Evolutionary conservation across 2,329 filamentous ascomycete genomes (phyloP), one percentile per base, ranked within the genome.

Genomic region (Rugonectria rugulosa): DNA sequence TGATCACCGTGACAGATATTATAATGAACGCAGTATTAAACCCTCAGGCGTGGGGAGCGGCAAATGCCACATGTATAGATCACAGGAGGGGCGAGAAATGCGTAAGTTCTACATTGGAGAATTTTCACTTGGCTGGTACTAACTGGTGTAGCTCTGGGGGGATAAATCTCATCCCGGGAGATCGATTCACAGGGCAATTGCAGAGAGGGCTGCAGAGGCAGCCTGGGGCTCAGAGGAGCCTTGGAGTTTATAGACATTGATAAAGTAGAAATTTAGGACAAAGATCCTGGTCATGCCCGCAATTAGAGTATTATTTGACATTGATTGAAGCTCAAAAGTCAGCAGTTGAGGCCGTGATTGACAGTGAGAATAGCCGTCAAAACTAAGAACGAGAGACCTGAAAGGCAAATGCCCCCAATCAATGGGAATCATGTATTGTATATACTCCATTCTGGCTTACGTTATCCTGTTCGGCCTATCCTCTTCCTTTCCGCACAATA

Each of bases 401-500:
- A 12, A 9, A 9, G 32, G 2, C 14, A 27, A 12, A 12, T 12
- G 12, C 42, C 10, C 11, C 21, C 9, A 17, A 23, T 31, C 14
- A 42, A 23, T 32, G 27, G 12, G 15, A 34, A 47, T 27, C 19
- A 53, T 53, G 50, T 12, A 23, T 12, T 3, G 21, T 27, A 5
- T 37, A 12, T 15, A 10, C 36, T 42, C 37, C 7, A 5, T 42
- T 15, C 20, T 53, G 34, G 43, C 20, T 17, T 12, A 34, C n/a
- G 42, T 36, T 5, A 15, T 36, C 20, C 21, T 53, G 14, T 34
- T 34, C 27, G 50, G 36, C n/a, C 3, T 42, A 10, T 53, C 50
- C 10, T 29, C 20, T 23, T 38, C 46, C 19, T 59, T 63, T 17
- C 63, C 60, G 14, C 82, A 76, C 68, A 78, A 81, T 66, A 81